phyloP scores from a whole-genome alignment of 495 filamentous ascomycete species.

The Poronia punctata region DNA sequence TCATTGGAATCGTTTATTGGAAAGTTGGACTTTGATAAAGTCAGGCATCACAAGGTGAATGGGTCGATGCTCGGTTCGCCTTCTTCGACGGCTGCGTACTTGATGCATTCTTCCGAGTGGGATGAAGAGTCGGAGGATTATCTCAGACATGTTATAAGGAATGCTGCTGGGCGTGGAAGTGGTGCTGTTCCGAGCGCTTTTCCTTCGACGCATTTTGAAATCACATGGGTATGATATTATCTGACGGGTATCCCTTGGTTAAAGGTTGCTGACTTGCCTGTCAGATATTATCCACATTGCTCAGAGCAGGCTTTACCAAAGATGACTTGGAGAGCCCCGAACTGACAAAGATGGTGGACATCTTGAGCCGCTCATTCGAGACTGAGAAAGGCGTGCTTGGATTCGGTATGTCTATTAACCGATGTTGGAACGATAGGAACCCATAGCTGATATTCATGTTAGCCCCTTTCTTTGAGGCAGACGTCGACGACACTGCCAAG shows the following conservation, averaged over 20 bases:
- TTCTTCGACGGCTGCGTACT: conserved; percentile 39
- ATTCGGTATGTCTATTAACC: conserved; percentile 14
- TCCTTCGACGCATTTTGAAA: conserved; percentile 35
- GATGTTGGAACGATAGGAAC: no score
- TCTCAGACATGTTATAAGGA: conserved; percentile 12
- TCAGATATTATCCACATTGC: conserved; percentile 13
- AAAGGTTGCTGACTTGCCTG: neutral
- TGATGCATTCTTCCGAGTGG: conserved; percentile 22
- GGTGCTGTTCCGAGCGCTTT: conserved; percentile 20
- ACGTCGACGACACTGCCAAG: conserved; percentile 46
- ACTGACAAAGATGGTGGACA: conserved; percentile 16
- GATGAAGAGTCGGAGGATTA: conserved; percentile 16
- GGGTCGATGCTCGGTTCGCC: conserved; percentile 44
- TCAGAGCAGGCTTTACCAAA: conserved; percentile 15
- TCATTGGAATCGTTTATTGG: conserved; percentile 44
- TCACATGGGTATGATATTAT: conserved; percentile 27
- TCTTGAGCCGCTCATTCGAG: conserved; percentile 13
- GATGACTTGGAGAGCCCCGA: conserved; percentile 16
- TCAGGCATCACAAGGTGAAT: conserved; percentile 36
- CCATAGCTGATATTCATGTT: conserved; percentile 6
- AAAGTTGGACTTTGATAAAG: conserved; percentile 31
- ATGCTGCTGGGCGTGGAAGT: conserved; percentile 8
- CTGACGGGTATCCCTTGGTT: conserved; percentile 8
- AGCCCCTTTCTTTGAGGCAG: conserved; percentile 29
- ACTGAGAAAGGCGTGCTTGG: conserved; percentile 11